Conservation (phyloP, 805 yeast genomes). For the Metahyphopichia silvanorum region DNA sequence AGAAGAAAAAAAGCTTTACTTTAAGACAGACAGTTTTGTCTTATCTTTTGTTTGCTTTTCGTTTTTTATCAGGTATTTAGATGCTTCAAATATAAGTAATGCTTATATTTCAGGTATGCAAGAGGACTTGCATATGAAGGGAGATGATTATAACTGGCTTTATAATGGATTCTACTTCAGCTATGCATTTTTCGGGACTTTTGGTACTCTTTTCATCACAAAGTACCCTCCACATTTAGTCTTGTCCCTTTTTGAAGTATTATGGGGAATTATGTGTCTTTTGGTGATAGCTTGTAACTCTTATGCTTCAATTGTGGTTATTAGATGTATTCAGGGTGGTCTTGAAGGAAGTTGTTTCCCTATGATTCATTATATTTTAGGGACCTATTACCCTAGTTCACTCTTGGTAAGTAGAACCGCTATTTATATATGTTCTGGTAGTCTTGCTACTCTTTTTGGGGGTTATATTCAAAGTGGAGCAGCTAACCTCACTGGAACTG, state of each 20-base stretch:
- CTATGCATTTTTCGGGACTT: conserved; percentile 22
- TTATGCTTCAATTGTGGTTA: conserved; percentile 5
- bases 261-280: conserved; percentile 22
- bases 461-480: conserved; percentile 21
- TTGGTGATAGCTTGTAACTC: conserved; percentile 15
- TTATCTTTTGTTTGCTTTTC: no score
- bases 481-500: conserved; percentile 3
- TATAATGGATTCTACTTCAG: conserved; percentile 22
- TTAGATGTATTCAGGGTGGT: conserved; percentile 7
- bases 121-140: conserved; percentile 21
- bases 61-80: conserved; percentile 18
- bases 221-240: conserved; percentile 12
- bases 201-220: conserved; percentile 19
- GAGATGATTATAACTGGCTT: conserved; percentile 25
- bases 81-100: conserved; percentile 18
- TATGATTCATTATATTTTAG: conserved; percentile 4
- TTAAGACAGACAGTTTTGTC: no score
- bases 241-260: conserved; percentile 10
- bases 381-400: conserved; percentile 13
- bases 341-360: conserved; percentile 24
- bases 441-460: conserved; percentile 25
- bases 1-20: no score
- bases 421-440: conserved; percentile 26
- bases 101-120: conserved; percentile 24
- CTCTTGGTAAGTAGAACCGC: conserved; percentile 23